Percentiles rank a stretch among this genome's conserved stretches.
Evolutionary conservation across 768 basidiomycete genomes (phyloP).

Genomic region (Auriscalpium orientale): DNA sequence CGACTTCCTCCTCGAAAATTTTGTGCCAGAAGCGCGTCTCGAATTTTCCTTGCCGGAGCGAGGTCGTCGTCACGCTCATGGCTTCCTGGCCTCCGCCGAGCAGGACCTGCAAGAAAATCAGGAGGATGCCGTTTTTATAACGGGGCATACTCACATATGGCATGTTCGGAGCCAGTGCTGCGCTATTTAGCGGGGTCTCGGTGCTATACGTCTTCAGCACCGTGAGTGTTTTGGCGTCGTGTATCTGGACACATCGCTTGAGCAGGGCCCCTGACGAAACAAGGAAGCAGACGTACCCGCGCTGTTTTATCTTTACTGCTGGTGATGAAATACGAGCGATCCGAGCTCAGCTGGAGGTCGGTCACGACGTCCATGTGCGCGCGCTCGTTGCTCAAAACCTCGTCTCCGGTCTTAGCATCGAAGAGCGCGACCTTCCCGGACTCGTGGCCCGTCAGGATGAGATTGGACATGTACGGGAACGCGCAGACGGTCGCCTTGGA

Average conservation of each 20-base stretch:
- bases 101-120: slow-evolving; percentile 47
- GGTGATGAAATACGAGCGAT: slow-evolving; percentile 92
- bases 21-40: slow-evolving; percentile 99
- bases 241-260: slow-evolving; percentile 42
- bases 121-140: background rate
- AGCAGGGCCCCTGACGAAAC: background rate
- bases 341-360: slow-evolving; percentile 85
- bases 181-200: slow-evolving; percentile 93
- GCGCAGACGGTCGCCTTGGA: slow-evolving; percentile 97
- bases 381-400: slow-evolving; percentile 74
- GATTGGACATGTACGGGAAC: slow-evolving; percentile 69
- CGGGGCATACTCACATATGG: slow-evolving; percentile 61
- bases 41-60: slow-evolving; percentile 90
- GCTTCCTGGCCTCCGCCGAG: slow-evolving; percentile 98
- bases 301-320: slow-evolving; percentile 96
- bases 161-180: slow-evolving; percentile 72
- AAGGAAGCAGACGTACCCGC: slow-evolving; percentile 45
- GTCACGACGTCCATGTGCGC: slow-evolving; percentile 85
- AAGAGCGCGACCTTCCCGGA: slow-evolving; percentile 92
- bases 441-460: slow-evolving; percentile 93
- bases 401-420: slow-evolving; percentile 82
- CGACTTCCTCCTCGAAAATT: slow-evolving; percentile 93
- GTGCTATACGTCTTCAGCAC: slow-evolving; percentile 92
- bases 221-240: slow-evolving; percentile 80
- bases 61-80: slow-evolving; percentile 94